Conservation (phyloP, 1,139 yeast genomes). For the Suhomyces taliae region DNA sequence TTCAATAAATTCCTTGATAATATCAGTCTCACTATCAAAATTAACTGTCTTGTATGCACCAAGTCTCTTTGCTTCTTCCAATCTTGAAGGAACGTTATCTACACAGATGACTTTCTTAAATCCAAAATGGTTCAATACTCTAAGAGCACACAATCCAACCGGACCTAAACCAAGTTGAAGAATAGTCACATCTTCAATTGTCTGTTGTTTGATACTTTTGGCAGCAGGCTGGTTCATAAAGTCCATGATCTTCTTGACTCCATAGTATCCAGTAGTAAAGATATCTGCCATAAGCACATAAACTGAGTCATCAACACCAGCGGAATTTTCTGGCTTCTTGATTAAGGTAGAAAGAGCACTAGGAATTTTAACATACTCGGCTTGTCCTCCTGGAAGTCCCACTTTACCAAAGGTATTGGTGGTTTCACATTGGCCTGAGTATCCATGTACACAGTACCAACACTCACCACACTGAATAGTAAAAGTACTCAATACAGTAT, state of each 20-base stretch:
- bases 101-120: slow-evolving; percentile 49
- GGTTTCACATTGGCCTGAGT: slow-evolving; percentile 50
- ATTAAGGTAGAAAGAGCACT: slow-evolving; percentile 53
- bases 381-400: slow-evolving; percentile 60
- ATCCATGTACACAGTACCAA: slow-evolving; percentile 54
- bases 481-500: slow-evolving; percentile 50
- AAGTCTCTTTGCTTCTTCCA: slow-evolving; percentile 43
- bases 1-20: slow-evolving; percentile 23
- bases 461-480: slow-evolving; percentile 59
- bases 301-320: slow-evolving; percentile 41
- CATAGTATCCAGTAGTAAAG: slow-evolving; percentile 65
- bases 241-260: slow-evolving; percentile 51
- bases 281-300: slow-evolving; percentile 66
- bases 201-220: slow-evolving; percentile 13
- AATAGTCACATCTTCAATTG: slow-evolving; percentile 36
- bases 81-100: slow-evolving; percentile 50
- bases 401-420: slow-evolving; percentile 57
- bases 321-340: slow-evolving; percentile 33
- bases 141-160: slow-evolving; percentile 58
- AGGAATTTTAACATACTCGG: slow-evolving; percentile 60
- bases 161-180: slow-evolving; percentile 67
- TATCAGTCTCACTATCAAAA: slow-evolving; percentile 35
- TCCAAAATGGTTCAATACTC: slow-evolving; percentile 48
- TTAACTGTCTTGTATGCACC: slow-evolving; percentile 49
- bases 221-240: slow-evolving; percentile 24